phyloP scores from a whole-genome alignment of 768 basidiomycete species.

The Tulasnella sp. region DNA sequence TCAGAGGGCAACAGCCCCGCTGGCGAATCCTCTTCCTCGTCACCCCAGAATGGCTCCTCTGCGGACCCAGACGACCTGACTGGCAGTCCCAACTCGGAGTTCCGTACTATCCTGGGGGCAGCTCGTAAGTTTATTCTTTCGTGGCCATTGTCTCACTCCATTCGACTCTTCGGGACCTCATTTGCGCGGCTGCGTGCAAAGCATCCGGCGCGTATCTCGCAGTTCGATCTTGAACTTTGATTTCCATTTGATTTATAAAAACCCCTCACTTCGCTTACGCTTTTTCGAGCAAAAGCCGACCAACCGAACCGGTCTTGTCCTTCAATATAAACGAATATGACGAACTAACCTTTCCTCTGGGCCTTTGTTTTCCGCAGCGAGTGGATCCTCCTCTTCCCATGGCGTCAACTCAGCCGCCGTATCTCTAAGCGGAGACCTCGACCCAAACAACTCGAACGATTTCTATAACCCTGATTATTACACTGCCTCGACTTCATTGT shows the following conservation, averaged over 20 bases:
- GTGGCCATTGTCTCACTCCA: background rate
- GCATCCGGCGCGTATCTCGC: background rate
- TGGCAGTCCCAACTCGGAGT: conserved; percentile 12
- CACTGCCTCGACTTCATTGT: background rate
- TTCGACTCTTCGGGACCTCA: background rate
- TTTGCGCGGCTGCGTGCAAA: conserved; percentile 8
- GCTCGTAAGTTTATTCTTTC: background rate
- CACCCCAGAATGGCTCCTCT: conserved; percentile 13
- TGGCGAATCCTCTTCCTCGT: conserved; percentile 19
- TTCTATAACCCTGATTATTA: conserved; percentile 10
- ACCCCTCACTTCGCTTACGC: background rate
- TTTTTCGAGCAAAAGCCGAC: background rate
- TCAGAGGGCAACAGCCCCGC: background rate
- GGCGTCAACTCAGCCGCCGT: background rate
- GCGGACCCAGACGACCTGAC: conserved; percentile 17
- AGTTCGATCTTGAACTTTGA: conserved; percentile 8
- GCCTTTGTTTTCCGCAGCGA: background rate
- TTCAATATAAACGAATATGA: background rate
- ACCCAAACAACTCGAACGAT: background rate
- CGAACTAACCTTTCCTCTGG: background rate
- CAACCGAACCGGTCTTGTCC: background rate
- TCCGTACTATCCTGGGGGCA: background rate
- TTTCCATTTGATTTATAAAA: background rate
- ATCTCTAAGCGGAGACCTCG: background rate
- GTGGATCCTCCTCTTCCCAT: conserved; percentile 8